Base-by-base conservation (phyloP, 2,329 filamentous ascomycete species). In the Neurospora crassa region DNA sequence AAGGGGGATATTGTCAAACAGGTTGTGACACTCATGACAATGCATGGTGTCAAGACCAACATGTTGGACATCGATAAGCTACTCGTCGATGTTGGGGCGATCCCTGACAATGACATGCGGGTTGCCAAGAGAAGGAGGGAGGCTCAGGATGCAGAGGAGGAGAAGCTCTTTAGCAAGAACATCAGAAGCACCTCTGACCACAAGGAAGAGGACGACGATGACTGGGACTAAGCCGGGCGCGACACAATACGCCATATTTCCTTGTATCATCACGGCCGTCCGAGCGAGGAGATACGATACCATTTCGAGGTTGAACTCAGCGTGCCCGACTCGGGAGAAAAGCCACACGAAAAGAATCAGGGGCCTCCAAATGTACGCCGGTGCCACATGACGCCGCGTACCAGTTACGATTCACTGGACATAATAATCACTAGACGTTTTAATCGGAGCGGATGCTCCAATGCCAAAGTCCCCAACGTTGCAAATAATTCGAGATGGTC, bases 1-100 rank as follows among this genome's bases (percentile, higher is more conserved):
- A 93, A 97, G 77, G 94, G 93, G 20, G 93, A 99, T 79, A 97
- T 99, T 75, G 90, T 90, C 79, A 93, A 90, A 83, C 96, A 99
- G 82, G 83, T 97, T 69, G 92, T 99, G n/a, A 98, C 95, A 4
- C 82, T 99, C 74, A 87, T 88, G 77, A 92, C 93, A 70, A 81
- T 98, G 67, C 89, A 89, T 11, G 96, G 96, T 4, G 86, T 88
- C 3, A 86, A 87, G 74, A 93, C 91, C 71, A 89, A 84, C 75
- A 86, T 93, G 83, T 82, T 87, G 81, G 90, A 96, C 78, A 83
- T 98, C 72, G 94, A 98, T 79, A 88, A 90, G 75, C 79, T 98
- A 53, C 83, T 99, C 45, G 87, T 97, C 2, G 91, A 94, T 68
- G 85, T 96, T 45, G 94, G 94, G 3, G 95, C 94, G 1, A 84